A percentile compares a stretch with the other conserved stretches of the same genome.
These are phyloP conservation scores for Panaeolus papilionaceus DNA, from an alignment of 768 basidiomycete species.

Conservation along the genomic window DNA sequence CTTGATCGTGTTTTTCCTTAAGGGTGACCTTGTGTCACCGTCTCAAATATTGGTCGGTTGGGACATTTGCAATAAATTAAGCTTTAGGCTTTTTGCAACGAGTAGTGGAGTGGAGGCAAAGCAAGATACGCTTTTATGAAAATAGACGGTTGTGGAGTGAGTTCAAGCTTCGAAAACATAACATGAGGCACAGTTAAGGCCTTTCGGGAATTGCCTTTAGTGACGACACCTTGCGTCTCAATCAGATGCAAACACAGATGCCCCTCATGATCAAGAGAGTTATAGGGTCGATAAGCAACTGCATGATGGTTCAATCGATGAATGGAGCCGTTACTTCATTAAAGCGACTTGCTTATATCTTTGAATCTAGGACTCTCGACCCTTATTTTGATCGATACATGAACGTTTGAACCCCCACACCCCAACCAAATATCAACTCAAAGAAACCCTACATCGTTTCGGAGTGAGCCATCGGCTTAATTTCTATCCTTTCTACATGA, in stretches of 20 bases:
- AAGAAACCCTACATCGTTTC: no score
- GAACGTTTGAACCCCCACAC: no score
- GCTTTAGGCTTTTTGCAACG: neutral
- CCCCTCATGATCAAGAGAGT: no score
- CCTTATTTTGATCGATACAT: no score
- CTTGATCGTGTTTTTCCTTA: neutral
- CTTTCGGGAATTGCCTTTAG: neutral
- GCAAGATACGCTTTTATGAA: slow-evolving; percentile 1
- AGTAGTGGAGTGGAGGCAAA: neutral
- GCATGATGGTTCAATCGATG: no score
- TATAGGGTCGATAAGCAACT: neutral
- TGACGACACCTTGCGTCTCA: neutral
- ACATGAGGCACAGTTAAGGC: neutral
- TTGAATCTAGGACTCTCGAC: no score
- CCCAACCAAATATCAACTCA: no score
- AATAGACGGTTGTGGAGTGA: slow-evolving; percentile 6
- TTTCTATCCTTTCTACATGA: no score
- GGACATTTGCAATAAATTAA: slow-evolving; percentile 1
- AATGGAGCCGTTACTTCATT: no score
- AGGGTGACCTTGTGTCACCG: neutral
- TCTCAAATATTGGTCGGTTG: neutral
- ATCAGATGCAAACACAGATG: neutral
- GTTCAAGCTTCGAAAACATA: slow-evolving; percentile 3
- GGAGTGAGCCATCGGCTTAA: no score
- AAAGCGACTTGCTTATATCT: no score